Base-by-base conservation (phyloP, 2,329 filamentous ascomycete genomes). In the Mollisiaceae sp. region DNA sequence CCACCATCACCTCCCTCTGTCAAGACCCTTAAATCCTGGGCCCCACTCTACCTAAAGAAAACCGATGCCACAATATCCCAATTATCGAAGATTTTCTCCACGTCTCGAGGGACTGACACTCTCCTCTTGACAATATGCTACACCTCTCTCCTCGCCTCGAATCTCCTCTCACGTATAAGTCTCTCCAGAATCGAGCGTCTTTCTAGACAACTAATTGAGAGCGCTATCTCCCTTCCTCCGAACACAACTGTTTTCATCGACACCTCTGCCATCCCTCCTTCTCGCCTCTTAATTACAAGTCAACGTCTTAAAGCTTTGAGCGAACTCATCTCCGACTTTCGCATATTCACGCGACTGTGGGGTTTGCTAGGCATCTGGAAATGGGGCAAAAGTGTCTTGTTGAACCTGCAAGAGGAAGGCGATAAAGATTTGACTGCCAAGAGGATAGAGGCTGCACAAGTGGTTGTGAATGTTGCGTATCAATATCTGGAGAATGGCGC, bases 401-500 rank as follows among this genome's bases (percentile, higher is more conserved):
- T 39, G 18, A 35, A 22, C 22, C 9, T 38, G 35, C 15, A n/a
- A 57, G 35, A 57, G 8, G 55, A 71, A 15, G 61, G 55, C 2
- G 54, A 55, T 27, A 72, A 77, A 6, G 85, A 86, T 72, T 75
- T 73, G 2, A 70, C 80, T 55, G 79, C 82, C 68, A 82, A 78
- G 70, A 68, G 75, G 20, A 79, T 97, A 55, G 86, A 86, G 24
- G 89, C 88, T 77, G 80, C 85, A 8, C 91, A 95, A 77, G 86
- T 97, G 22, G 69, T 83, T 12, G 83, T 87, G 12, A 91, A 91
- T 77, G 78, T 90, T 11, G 76, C 81, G 11, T 97, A 91, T 81
- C 93, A 97, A 79, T 79, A 86, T 1, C 83, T 94, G 47, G 95
- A 99, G 82, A 97, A 97, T 79, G 84, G 85, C 45, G 91, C 91